Percentiles rank a stretch among this genome's conserved stretches.
These are phyloP conservation scores for Fibroporia radiculosa DNA, from an alignment of 768 basidiomycete genomes.

Conservation along the genomic window DNA sequence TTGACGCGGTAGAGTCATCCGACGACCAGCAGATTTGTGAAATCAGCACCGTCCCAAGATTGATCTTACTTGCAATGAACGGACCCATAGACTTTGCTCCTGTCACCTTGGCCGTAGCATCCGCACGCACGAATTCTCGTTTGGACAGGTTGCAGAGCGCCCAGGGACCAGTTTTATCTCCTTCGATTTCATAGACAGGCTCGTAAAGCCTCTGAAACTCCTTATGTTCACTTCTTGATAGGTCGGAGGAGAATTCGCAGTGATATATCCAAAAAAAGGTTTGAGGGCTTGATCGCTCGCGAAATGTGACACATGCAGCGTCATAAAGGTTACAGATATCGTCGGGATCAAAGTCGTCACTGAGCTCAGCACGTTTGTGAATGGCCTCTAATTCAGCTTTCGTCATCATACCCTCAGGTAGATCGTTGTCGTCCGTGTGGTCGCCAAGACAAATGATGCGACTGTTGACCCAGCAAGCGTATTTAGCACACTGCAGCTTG, in stretches of 20 bases:
- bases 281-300: neutral
- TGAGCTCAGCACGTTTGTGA: no score
- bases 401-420: neutral
- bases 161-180: no score
- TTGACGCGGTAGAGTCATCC: slow-evolving; percentile 3
- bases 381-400: neutral
- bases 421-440: slow-evolving; percentile 1
- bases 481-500: neutral
- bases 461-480: neutral
- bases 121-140: slow-evolving; percentile 3
- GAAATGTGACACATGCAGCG: neutral
- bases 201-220: neutral
- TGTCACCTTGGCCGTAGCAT: neutral
- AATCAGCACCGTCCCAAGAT: neutral
- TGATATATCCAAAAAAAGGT: neutral
- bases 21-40: slow-evolving; percentile 8
- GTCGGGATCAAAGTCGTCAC: neutral
- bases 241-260: neutral
- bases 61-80: neutral
- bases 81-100: neutral
- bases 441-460: slow-evolving; percentile 7
- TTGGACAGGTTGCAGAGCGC: slow-evolving; percentile 9
- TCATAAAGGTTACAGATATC: neutral
- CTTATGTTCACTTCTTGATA: no score
- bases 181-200: neutral